Percentiles rank a stretch among this genome's conserved stretches.
Evolutionary conservation across 768 basidiomycete species (phyloP).

Genomic region (Panaeolus cyanescens): DNA sequence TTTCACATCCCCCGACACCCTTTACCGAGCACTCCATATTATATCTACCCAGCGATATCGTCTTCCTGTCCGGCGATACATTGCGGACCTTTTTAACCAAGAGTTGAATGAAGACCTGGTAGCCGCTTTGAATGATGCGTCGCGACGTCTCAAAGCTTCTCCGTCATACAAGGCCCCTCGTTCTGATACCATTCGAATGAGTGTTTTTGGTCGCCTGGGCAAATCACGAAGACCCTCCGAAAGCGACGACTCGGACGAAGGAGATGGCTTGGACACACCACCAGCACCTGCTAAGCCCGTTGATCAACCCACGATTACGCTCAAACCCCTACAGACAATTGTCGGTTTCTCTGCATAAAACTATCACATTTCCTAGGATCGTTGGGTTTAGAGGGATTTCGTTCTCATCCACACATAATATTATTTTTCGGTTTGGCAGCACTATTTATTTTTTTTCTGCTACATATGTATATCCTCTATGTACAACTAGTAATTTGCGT

Average conservation of each 20-base stretch:
- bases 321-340: constrained; percentile 60
- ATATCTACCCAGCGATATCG: constrained; percentile 91
- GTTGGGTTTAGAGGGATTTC: too few relatives aligned
- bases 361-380: not conserved
- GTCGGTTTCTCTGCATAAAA: constrained; percentile 52
- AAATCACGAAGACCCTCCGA: constrained; percentile 54
- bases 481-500: not conserved
- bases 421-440: not conserved
- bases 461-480: not conserved
- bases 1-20: constrained; percentile 78
- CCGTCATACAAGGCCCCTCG: constrained; percentile 38
- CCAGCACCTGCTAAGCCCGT: constrained; percentile 37
- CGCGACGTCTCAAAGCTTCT: constrained; percentile 46
- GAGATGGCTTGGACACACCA: constrained; percentile 52
- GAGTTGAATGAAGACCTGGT: constrained; percentile 69
- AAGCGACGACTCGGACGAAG: constrained; percentile 56
- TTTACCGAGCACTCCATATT: constrained; percentile 83
- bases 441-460: constrained; percentile 1
- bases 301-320: constrained; percentile 54
- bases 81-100: constrained; percentile 90
- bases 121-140: constrained; percentile 52
- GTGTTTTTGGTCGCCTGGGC: constrained; percentile 60
- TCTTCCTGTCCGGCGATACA: constrained; percentile 88
- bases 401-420: too few relatives aligned
- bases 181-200: constrained; percentile 51